Evolutionary conservation across 73 alveolate genomes (phyloP), one percentile per base, ranked within the genome.

Genomic region (Diophrys sp.): DNA sequence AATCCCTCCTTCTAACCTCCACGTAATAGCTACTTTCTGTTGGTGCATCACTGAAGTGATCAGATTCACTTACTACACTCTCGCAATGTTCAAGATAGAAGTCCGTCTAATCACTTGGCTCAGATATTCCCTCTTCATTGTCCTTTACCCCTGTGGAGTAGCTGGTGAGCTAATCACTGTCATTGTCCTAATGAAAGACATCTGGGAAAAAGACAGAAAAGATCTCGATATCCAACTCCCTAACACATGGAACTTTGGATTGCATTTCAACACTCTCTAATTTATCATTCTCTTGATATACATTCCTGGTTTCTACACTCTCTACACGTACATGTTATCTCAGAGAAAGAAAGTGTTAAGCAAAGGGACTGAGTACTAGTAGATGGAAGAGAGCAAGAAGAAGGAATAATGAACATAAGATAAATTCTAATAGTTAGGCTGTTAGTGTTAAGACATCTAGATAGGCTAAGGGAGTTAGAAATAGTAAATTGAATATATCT

Each of bases 11-110:
- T 23, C 72, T n/a, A 33, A 73, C 14, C 23, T 25, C 34, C 26
- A 5, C 70, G 18, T 73, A 1, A 73, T 73, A 11, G 55, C 87
- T 1, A 30, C 67, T 0, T 33, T 70, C 26, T 75, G 78, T 23
- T 83, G 86, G 87, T 54, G 82, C 29, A 44, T 83, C 14, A 74
- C 81, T 54, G 91, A 83, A 67, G 33, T 77, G 1, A 77, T 79
- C 18, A 70, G 85, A 29, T 76, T 54, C 26, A 0, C 74, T 23
- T 83, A 83, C 54, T 77, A 83, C 29, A 14, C 70, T 11, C 24
- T 55, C 54, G 53, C 66, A 27, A 2, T 44, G 23, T 44, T 11
- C 18, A 11, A 5, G 18, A 44, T 44, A 11, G 73, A 83, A 24
- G 44, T 69, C 26, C 29, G 77, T 29, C 14, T 70, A 25, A 30